Conservation (phyloP, 352 stramenopile genomes). For the Pythium diclinum region DNA sequence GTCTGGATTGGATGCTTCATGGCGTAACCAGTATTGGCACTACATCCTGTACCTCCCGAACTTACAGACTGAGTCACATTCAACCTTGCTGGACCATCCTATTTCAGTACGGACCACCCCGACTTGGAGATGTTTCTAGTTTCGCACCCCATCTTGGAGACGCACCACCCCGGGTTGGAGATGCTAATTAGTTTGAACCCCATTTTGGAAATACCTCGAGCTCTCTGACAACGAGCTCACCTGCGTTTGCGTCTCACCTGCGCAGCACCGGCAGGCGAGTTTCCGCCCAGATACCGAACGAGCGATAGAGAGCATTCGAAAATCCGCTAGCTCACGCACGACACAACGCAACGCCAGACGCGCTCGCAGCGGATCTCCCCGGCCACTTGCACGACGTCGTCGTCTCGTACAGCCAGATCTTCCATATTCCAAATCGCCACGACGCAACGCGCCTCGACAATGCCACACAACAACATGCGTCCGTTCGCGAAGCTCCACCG, state of each 20-base stretch:
- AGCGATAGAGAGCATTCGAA: background rate
- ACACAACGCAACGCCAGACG: background rate
- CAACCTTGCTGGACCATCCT: too few species aligned
- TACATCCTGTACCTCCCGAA: too few species aligned
- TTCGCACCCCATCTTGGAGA: too few species aligned
- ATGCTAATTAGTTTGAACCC: too few species aligned
- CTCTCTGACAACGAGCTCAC: conserved; percentile 1
- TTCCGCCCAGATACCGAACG: background rate
- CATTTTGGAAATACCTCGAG: too few species aligned
- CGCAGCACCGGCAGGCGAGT: background rate
- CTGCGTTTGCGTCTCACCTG: conserved; percentile 2
- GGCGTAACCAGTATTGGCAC: too few species aligned
- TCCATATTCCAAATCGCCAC: conserved; percentile 1
- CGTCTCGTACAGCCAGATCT: background rate
- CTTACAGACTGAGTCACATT: too few species aligned
- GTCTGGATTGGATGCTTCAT: too few species aligned
- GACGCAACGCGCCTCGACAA: background rate
- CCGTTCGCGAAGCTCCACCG: background rate
- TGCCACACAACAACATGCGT: background rate
- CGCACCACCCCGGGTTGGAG: too few species aligned
- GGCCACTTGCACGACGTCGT: background rate
- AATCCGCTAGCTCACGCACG: background rate
- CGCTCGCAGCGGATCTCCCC: background rate
- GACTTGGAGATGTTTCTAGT: too few species aligned
- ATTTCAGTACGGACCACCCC: too few species aligned